Percentiles rank a stretch among this genome's conserved stretches.
Conservation (phyloP, 148 eudicot species). For the Heliosperma pusillum region DNA sequence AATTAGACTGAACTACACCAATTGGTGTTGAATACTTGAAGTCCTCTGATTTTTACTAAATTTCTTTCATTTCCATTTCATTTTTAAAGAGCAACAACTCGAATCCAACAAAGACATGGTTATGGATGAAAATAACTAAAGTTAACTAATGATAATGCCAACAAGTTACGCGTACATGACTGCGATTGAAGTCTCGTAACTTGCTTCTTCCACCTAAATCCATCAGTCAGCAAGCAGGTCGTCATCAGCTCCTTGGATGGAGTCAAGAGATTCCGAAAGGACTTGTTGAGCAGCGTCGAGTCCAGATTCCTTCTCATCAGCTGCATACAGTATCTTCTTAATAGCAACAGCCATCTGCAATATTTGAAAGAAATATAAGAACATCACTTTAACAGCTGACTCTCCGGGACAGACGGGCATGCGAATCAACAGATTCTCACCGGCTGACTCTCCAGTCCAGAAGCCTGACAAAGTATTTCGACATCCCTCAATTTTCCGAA, state of each 20-base stretch:
- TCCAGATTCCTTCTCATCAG: constrained; percentile 61
- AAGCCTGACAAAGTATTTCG: constrained; percentile 75
- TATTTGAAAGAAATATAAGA: neutral
- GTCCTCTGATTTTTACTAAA: neutral
- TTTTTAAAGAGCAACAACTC: neutral
- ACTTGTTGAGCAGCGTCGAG: constrained; percentile 67
- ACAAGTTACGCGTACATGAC: neutral
- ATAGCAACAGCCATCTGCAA: constrained; percentile 67
- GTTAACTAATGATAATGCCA: neutral
- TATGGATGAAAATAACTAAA: neutral
- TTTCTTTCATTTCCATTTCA: constrained; percentile 2
- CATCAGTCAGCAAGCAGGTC: constrained; percentile 15
- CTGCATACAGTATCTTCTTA: constrained; percentile 79
- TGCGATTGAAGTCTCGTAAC: neutral
- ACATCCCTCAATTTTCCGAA: constrained; percentile 79
- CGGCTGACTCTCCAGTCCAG: constrained; percentile 54
- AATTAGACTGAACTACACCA: too few species aligned
- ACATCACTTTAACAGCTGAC: constrained; percentile 46
- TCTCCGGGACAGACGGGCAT: constrained; percentile 38
- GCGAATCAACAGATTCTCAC: constrained; percentile 35
- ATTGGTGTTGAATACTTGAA: too few species aligned
- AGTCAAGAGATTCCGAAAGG: constrained; percentile 26
- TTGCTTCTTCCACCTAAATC: neutral
- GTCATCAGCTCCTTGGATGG: constrained; percentile 25
- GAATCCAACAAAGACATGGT: neutral